Percentiles rank a stretch among this genome's conserved stretches.
Conservation (phyloP, 352 stramenopile species). For the Phytopythium ostracodes region DNA sequence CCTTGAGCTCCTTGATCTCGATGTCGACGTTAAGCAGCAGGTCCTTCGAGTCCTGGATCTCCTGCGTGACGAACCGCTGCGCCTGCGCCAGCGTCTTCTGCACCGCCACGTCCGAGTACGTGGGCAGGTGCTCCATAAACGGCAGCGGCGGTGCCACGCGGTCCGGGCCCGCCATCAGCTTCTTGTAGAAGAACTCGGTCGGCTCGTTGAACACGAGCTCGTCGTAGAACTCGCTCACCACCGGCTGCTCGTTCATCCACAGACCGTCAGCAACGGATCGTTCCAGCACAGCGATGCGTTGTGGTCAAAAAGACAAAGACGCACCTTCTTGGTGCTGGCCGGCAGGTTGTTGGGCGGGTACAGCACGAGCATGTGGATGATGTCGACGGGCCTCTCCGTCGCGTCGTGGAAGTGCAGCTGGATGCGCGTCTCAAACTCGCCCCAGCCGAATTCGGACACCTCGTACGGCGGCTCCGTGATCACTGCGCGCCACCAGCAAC, state of each 20-base stretch:
- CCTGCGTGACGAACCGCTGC: constrained; percentile 74
- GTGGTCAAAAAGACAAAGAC: too few species aligned
- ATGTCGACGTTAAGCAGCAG: constrained; percentile 57
- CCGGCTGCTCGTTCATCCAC: constrained; percentile 45
- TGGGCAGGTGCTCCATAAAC: constrained; percentile 82
- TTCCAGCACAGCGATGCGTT: too few species aligned
- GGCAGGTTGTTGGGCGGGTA: constrained; percentile 84
- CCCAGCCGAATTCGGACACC: constrained; percentile 96
- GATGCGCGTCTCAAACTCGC: constrained; percentile 97
- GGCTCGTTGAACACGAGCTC: constrained; percentile 98
- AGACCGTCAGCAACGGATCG: constrained; percentile 1
- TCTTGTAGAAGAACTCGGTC: constrained; percentile 94
- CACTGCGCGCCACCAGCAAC: constrained; percentile 42
- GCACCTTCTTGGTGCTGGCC: constrained; percentile 87
- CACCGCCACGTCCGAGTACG: constrained; percentile 88
- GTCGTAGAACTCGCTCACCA: constrained; percentile 96
- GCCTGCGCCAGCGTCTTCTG: constrained; percentile 82
- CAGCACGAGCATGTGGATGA: constrained; percentile 86
- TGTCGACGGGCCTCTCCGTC: constrained; percentile 88
- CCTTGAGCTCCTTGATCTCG: constrained; percentile 71
- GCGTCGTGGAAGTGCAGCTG: constrained; percentile 95
- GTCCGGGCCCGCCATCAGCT: constrained; percentile 77
- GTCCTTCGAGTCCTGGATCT: constrained; percentile 71
- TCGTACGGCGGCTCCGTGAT: constrained; percentile 94
- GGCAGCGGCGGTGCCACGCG: constrained; percentile 54